These are phyloP conservation scores for Leccinum ochraceum DNA, from an alignment of 768 basidiomycete genomes.

Conservation along the genomic window DNA sequence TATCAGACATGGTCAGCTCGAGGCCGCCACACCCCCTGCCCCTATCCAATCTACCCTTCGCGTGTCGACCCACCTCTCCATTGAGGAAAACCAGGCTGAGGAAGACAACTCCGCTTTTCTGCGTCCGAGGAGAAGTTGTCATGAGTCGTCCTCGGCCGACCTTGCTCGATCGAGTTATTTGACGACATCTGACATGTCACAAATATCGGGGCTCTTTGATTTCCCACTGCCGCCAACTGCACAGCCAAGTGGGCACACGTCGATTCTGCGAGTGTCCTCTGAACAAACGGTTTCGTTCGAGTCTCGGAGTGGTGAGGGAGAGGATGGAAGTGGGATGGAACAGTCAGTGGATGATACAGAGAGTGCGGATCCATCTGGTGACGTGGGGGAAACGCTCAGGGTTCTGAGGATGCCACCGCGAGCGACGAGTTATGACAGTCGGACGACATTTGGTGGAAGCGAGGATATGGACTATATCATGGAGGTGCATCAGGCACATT, in stretches of 20 bases:
- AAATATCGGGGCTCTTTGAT: conserved; percentile 72
- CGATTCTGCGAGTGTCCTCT: conserved; percentile 47
- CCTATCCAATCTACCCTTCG: conserved; percentile 15
- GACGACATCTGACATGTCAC: conserved; percentile 59
- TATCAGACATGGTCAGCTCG: conserved; percentile 23
- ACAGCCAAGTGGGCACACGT: conserved; percentile 35
- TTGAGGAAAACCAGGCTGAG: conserved; percentile 12
- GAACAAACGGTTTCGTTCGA: conserved; percentile 23
- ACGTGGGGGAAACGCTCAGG: conserved; percentile 18
- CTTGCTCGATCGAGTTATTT: conserved; percentile 55
- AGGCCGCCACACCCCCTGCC: conserved; percentile 13
- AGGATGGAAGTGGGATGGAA: not conserved
- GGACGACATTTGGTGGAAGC: conserved; percentile 30
- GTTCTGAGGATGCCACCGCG: conserved; percentile 10
- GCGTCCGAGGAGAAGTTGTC: conserved; percentile 22
- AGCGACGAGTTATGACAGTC: conserved; percentile 14
- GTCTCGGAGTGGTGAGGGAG: not conserved
- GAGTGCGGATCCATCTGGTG: conserved; percentile 7
- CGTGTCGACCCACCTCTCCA: conserved; percentile 25
- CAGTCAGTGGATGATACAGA: not conserved
- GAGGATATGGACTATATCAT: conserved; percentile 25
- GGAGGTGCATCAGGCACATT: conserved; percentile 11
- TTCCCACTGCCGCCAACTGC: conserved; percentile 62
- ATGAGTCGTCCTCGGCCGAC: conserved; percentile 31
- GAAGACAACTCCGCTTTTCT: conserved; percentile 8